Percentiles rank a stretch among this genome's conserved stretches.
These are phyloP conservation scores for Delphinella strobiligena DNA, from an alignment of 2,329 filamentous ascomycete genomes.

Conservation along the genomic window DNA sequence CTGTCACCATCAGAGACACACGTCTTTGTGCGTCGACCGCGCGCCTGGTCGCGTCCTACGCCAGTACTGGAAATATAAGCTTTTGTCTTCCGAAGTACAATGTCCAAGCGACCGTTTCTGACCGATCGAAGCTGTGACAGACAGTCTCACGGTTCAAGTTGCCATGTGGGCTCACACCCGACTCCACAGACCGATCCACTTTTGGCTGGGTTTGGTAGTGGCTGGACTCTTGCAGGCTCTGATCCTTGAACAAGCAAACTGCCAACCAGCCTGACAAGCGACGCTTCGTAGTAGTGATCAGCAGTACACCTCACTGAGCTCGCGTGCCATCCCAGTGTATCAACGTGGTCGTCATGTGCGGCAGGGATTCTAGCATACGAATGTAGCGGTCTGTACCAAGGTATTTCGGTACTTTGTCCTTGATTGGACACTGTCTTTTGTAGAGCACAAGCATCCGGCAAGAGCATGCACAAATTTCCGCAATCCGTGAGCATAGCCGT, in stretches of 20 bases:
- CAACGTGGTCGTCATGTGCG: neutral
- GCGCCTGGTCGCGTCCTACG: neutral
- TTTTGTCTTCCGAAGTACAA: neutral
- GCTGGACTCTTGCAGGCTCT: no score
- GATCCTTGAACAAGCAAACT: no score
- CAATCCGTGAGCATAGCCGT: neutral
- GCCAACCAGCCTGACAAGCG: no score
- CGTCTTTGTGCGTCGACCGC: no score
- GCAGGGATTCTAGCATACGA: neutral
- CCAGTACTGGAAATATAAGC: neutral
- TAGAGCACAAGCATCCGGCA: neutral
- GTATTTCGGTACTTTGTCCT: neutral
- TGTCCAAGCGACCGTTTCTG: neutral
- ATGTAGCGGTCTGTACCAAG: neutral
- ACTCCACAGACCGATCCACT: neutral
- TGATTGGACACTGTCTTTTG: neutral
- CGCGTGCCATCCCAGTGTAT: neutral
- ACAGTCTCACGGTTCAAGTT: neutral
- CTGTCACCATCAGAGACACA: no score
- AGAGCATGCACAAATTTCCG: neutral
- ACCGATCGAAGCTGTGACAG: neutral
- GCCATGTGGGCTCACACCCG: no score
- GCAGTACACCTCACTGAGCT: no score
- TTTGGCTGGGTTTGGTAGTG: neutral
- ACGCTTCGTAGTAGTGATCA: no score